Base-by-base conservation (phyloP, 352 stramenopile species). In the Phytophthora chlamydospora region DNA sequence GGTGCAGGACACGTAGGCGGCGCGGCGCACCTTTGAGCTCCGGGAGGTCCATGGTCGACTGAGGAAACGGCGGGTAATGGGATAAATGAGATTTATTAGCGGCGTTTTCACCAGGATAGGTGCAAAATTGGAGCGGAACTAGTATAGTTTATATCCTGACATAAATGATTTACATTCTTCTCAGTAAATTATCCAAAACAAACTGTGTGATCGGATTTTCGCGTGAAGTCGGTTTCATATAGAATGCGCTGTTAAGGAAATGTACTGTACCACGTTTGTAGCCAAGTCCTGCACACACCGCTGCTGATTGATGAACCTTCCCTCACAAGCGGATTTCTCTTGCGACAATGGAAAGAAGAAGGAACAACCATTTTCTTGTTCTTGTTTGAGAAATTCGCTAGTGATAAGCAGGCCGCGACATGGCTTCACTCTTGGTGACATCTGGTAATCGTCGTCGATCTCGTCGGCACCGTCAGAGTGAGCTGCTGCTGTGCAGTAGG, bases 1-100 rank as follows among this genome's bases (percentile, higher is more conserved):
- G 41, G 11, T 48, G 35, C 27, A 36, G 10, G 6, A 46, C 19
- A 27, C 21, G 21, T 24, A 24, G 21, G 21, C 21, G 3, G 21
- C 0, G 10, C 12, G 24, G n/a, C 60, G 29, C 48, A 91, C 85
- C 85, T 88, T 93, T 93, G 12, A 93, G 78, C 68, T 91, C 85
- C 33, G 81, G 80, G 45, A 91, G 78, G 68, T 91, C 78, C 84
- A 93, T 91, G 9, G 31, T 35, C 47, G 32, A 43, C 42, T 46
- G 49, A 56, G 21, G 31, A 51, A 51, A 58, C 14, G 11, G 31
- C 29, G 48, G 43, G 52, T 55, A 64, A 14, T 14, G 34, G 14
- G 10, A 11, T 39, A 11, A 14, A 39, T 64, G 46, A 58, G 32
- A 58, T 58, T 58, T 57, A 24, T 24, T 24, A 24, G 21, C 21